Conservation (phyloP, 2,329 filamentous ascomycete genomes). For the Sporothrix brasiliensis region DNA sequence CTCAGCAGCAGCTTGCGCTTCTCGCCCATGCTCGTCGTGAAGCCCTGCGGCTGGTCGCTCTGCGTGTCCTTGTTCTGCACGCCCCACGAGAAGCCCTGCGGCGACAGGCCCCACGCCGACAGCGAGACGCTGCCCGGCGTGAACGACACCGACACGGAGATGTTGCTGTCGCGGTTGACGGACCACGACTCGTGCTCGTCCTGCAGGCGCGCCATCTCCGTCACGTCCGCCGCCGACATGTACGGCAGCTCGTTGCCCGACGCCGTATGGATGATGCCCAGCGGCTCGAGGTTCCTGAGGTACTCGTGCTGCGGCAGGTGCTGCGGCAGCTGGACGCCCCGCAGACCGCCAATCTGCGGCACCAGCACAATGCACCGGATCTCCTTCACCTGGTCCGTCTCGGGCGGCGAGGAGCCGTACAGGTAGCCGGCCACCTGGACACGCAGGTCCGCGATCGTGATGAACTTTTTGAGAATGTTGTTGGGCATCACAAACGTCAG, state of each 20-base stretch:
- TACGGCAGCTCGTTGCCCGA: slow-evolving; percentile 94
- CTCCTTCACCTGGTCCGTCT: slow-evolving; percentile 97
- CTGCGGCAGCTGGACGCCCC: slow-evolving; percentile 87
- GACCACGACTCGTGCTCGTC: slow-evolving; percentile 74
- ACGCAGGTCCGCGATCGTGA: slow-evolving; percentile 92
- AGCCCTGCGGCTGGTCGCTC: slow-evolving; percentile 92
- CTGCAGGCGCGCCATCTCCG: slow-evolving; percentile 88
- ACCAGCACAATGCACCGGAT: slow-evolving; percentile 96
- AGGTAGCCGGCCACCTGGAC: slow-evolving; percentile 96
- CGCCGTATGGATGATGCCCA: slow-evolving; percentile 93
- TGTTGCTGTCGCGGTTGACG: slow-evolving; percentile 75
- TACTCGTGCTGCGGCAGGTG: slow-evolving; percentile 91
- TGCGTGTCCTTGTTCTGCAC: slow-evolving; percentile 91
- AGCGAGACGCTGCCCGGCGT: slow-evolving; percentile 95
- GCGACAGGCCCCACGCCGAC: slow-evolving; percentile 89
- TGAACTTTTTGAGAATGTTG: slow-evolving; percentile 97
- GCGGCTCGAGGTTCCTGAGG: slow-evolving; percentile 80
- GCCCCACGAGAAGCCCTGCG: slow-evolving; percentile 94
- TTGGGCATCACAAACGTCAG: slow-evolving; percentile 99
- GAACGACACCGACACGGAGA: slow-evolving; percentile 94
- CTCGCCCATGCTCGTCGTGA: slow-evolving; percentile 87
- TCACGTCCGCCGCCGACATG: slow-evolving; percentile 95
- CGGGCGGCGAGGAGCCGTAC: slow-evolving; percentile 87
- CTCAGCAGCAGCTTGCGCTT: slow-evolving; percentile 93
- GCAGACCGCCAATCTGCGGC: slow-evolving; percentile 90